These are phyloP conservation scores for Fusarium papillatum DNA, from an alignment of 2,329 filamentous ascomycete genomes.

Conservation along the genomic window DNA sequence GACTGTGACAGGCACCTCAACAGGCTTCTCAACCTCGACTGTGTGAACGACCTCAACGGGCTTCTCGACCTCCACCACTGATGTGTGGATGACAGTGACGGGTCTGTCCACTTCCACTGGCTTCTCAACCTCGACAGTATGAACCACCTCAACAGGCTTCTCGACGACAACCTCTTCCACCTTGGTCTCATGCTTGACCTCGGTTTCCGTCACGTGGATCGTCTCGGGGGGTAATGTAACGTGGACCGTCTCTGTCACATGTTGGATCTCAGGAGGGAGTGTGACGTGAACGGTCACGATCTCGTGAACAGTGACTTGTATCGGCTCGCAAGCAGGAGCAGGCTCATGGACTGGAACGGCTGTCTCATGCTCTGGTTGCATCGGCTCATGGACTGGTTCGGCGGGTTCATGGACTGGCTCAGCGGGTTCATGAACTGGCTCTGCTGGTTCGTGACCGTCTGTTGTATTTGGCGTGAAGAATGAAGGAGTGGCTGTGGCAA, in stretches of 20 bases:
- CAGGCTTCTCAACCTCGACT: not conserved
- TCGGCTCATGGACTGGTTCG: not conserved
- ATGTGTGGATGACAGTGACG: slow-evolving; percentile 8
- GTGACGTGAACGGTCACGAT: slow-evolving; percentile 15
- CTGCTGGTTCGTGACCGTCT: not conserved
- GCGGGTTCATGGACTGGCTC: not conserved
- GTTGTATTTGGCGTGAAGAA: slow-evolving; percentile 21
- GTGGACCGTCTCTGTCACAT: slow-evolving; percentile 12
- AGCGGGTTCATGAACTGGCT: not conserved
- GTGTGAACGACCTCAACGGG: slow-evolving; percentile 22
- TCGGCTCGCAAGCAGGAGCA: not conserved
- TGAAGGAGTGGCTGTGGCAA: slow-evolving; percentile 25
- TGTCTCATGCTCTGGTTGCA: not conserved
- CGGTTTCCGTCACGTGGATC: slow-evolving; percentile 11
- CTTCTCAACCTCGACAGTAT: too few relatives aligned
- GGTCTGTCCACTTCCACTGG: too few relatives aligned
- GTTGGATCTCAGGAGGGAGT: slow-evolving; percentile 12
- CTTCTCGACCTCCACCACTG: slow-evolving; percentile 21
- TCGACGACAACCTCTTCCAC: slow-evolving; percentile 10
- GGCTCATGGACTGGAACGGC: not conserved
- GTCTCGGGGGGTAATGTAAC: slow-evolving; percentile 14
- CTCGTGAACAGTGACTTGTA: not conserved
- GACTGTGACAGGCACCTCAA: not conserved
- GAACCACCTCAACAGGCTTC: not conserved
- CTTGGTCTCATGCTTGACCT: slow-evolving; percentile 18